Percentiles rank a stretch among this genome's conserved stretches.
These are phyloP conservation scores for Penicillium palitans DNA, from an alignment of 2,329 filamentous ascomycete genomes.

Conservation along the genomic window DNA sequence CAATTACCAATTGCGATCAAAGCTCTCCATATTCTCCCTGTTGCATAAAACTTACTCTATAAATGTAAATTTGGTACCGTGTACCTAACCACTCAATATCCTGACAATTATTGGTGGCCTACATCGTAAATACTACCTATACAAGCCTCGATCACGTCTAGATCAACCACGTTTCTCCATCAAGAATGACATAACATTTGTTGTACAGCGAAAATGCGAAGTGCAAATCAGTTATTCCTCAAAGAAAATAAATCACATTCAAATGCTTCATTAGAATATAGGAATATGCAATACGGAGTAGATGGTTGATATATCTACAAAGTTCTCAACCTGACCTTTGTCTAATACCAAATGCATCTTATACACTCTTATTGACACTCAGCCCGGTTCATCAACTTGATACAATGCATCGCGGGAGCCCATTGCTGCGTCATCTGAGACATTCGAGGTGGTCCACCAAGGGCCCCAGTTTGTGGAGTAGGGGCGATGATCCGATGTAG, in stretches of 20 bases:
- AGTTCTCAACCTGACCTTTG: background rate
- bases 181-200: background rate
- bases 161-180: background rate
- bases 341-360: too few species aligned
- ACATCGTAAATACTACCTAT: background rate
- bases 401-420: background rate
- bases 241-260: background rate
- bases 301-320: too few species aligned
- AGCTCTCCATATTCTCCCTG: background rate
- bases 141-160: background rate
- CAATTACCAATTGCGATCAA: background rate
- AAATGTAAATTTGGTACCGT: background rate
- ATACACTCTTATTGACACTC: background rate
- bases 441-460: slow-evolving; percentile 5
- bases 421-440: background rate
- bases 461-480: background rate
- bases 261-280: background rate
- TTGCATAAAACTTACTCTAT: background rate
- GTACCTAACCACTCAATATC: background rate
- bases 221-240: background rate
- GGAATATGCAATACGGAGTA: background rate
- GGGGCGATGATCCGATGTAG: slow-evolving; percentile 6
- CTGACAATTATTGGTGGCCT: background rate
- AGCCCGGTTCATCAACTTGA: background rate
- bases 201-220: background rate